Percentiles rank a stretch among this genome's conserved stretches.
Evolutionary conservation across 2,329 filamentous ascomycete genomes (phyloP).

Genomic region (Neonectria ditissima): DNA sequence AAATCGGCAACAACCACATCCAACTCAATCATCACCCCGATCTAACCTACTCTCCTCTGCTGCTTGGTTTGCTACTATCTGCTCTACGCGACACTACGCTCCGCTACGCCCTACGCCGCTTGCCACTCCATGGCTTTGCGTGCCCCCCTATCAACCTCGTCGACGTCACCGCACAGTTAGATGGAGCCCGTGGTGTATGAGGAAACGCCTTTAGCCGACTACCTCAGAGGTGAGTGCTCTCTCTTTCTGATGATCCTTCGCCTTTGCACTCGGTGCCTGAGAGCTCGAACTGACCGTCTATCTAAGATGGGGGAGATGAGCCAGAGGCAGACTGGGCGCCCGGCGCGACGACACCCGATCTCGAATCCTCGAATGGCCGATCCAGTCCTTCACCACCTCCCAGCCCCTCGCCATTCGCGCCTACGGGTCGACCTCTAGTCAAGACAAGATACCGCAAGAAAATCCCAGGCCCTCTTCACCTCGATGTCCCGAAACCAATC

Average conservation of each 20-base stretch:
- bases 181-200: conserved; percentile 91
- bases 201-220: conserved; percentile 87
- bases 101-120: conserved; percentile 22
- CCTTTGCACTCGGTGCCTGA: not conserved
- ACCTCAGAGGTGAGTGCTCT: conserved; percentile 78
- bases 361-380: conserved; percentile 46
- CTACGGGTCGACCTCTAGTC: conserved; percentile 66
- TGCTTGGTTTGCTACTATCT: conserved; percentile 8
- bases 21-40: conserved; percentile 17
- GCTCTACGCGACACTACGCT: conserved; percentile 1
- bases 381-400: conserved; percentile 60
- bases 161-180: conserved; percentile 46
- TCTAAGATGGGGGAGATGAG: conserved; percentile 61
- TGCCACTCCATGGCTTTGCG: conserved; percentile 48
- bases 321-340: conserved; percentile 61
- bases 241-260: conserved; percentile 1
- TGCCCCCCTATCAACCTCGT: conserved; percentile 42
- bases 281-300: conserved; percentile 2
- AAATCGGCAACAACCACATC: conserved; percentile 27
- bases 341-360: conserved; percentile 52
- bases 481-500: conserved; percentile 54
- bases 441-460: conserved; percentile 65
- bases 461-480: conserved; percentile 56
- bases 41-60: conserved; percentile 10
- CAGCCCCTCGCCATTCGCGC: conserved; percentile 66